A percentile compares a stretch with the other conserved stretches of the same genome.
These are phyloP conservation scores for Pyricularia pennisetigena DNA, from an alignment of 2,329 filamentous ascomycete genomes.

Conservation along the genomic window DNA sequence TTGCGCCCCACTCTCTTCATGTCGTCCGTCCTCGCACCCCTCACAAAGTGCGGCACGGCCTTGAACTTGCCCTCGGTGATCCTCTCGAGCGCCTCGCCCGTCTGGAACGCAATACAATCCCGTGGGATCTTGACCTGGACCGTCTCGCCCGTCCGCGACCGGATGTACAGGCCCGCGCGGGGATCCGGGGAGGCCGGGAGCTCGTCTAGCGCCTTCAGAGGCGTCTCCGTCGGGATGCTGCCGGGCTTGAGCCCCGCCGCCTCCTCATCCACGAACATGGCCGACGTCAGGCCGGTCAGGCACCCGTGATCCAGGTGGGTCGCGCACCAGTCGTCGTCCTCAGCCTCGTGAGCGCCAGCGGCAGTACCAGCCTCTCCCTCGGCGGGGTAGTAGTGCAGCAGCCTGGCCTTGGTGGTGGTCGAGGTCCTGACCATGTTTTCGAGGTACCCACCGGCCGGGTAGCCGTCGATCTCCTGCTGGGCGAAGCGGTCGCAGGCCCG, in stretches of 20 bases:
- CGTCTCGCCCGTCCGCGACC: conserved; percentile 68
- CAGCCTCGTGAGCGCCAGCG: conserved; percentile 19
- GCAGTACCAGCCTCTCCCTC: conserved; percentile 12
- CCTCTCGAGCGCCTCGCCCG: conserved; percentile 79
- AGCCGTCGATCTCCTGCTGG: conserved; percentile 64
- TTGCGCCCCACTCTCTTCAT: conserved; percentile 60
- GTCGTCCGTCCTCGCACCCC: conserved; percentile 54
- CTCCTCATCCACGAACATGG: conserved; percentile 88
- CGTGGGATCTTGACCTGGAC: conserved; percentile 89
- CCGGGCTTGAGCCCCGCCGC: conserved; percentile 12
- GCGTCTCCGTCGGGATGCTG: conserved; percentile 7
- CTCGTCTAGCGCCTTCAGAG: conserved; percentile 52
- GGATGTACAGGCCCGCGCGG: conserved; percentile 85
- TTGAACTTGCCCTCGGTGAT: conserved; percentile 89
- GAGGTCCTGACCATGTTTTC: conserved; percentile 81
- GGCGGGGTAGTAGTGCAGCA: conserved; percentile 87
- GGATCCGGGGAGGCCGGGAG: conserved; percentile 71
- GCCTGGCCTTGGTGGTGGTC: conserved; percentile 78
- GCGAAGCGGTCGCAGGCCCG: conserved; percentile 85
- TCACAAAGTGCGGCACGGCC: conserved; percentile 92
- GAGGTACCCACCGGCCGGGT: conserved; percentile 62
- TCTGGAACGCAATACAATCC: conserved; percentile 93
- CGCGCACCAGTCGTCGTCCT: conserved; percentile 88
- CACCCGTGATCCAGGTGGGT: conserved; percentile 88
- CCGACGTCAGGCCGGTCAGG: conserved; percentile 84